phyloP scores from a whole-genome alignment of 2,329 filamentous ascomycete species.

The Rhinocladiella similis region DNA sequence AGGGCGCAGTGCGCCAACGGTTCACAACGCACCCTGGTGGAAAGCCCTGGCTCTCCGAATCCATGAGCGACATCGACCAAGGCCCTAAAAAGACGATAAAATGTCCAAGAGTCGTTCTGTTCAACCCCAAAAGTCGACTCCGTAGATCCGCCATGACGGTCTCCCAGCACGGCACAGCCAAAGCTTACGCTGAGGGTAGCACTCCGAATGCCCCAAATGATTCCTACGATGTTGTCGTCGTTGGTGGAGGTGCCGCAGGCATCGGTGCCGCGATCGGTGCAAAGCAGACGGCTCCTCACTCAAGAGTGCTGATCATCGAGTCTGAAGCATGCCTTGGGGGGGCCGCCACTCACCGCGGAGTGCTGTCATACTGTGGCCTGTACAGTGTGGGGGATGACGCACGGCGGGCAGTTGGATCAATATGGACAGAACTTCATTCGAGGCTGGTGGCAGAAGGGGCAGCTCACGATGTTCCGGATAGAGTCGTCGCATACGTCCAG shows the following conservation, averaged over 20 bases:
- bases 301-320: constrained; percentile 7
- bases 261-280: constrained; percentile 16
- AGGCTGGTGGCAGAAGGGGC: constrained; percentile 6
- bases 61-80: too few relatives aligned
- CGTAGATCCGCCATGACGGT: too few relatives aligned
- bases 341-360: constrained; percentile 13
- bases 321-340: constrained; percentile 12
- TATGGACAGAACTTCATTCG: constrained; percentile 12
- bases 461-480: constrained; percentile 4
- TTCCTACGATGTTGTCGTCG: constrained; percentile 13
- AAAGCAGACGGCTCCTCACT: constrained; percentile 1
- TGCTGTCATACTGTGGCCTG: constrained; percentile 8
- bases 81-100: too few relatives aligned
- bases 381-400: constrained; percentile 12
- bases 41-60: too few relatives aligned
- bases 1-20: too few relatives aligned
- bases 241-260: constrained; percentile 9
- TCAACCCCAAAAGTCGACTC: too few relatives aligned
- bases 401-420: constrained; percentile 5
- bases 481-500: constrained; percentile 14
- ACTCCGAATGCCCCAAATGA: too few relatives aligned
- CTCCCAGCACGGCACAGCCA: too few relatives aligned
- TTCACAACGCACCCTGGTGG: too few relatives aligned
- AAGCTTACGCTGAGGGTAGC: too few relatives aligned
- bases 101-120: too few relatives aligned